A percentile compares a stretch with the other conserved stretches of the same genome.
phyloP scores from a whole-genome alignment of 495 filamentous ascomycete species.

The Annulohypoxylon moriforme region DNA sequence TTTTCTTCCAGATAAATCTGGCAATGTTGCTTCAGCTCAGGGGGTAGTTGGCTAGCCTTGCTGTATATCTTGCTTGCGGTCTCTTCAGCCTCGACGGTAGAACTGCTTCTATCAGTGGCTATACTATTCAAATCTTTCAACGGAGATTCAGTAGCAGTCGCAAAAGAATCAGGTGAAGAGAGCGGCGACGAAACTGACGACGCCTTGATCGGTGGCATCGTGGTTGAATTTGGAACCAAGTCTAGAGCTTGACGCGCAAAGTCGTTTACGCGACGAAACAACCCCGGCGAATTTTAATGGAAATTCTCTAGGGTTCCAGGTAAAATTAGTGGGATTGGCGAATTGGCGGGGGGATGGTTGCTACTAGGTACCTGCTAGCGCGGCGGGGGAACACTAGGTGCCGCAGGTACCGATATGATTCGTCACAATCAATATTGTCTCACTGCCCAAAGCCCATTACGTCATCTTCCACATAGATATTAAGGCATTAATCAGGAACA shows the following conservation, averaged over 20 bases:
- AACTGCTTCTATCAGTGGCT: constrained; percentile 23
- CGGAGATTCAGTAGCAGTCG: constrained; percentile 34
- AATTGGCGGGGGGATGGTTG: constrained; percentile 1
- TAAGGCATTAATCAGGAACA: neutral
- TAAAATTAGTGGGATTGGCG: neutral
- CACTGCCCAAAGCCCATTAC: neutral
- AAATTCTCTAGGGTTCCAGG: neutral
- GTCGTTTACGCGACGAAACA: constrained; percentile 32
- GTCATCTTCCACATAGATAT: neutral
- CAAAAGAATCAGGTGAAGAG: constrained; percentile 34
- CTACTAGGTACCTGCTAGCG: neutral
- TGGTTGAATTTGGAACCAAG: neutral
- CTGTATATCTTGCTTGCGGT: constrained; percentile 55
- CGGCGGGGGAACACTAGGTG: neutral
- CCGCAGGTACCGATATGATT: neutral
- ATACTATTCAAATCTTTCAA: constrained; percentile 4
- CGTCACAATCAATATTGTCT: too few relatives aligned
- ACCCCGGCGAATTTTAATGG: constrained; percentile 4
- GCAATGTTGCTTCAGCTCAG: constrained; percentile 71
- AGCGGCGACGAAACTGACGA: constrained; percentile 13
- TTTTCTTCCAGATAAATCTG: constrained; percentile 81
- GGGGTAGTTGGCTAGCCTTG: constrained; percentile 65
- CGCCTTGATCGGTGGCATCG: constrained; percentile 12
- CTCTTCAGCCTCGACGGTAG: constrained; percentile 24
- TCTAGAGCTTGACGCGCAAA: constrained; percentile 35